A percentile compares a stretch with the other conserved stretches of the same genome.
These are phyloP conservation scores for Candida insectorum DNA, from an alignment of 805 yeast genomes.

Conservation along the genomic window DNA sequence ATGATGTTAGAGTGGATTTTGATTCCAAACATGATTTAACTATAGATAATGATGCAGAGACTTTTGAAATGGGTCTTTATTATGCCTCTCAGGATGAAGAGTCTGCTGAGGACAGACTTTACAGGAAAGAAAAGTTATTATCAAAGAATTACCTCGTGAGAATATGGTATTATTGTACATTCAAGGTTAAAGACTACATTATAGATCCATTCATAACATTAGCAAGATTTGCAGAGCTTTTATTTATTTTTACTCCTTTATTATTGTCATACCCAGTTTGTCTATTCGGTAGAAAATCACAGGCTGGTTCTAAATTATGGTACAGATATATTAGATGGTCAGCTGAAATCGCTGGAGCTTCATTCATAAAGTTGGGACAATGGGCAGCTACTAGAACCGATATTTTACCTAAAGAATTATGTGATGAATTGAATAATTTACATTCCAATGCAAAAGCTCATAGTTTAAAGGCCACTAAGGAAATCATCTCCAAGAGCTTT, in stretches of 20 bases:
- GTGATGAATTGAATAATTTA: conserved; percentile 68
- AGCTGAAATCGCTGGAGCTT: conserved; percentile 87
- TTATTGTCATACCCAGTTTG: conserved; percentile 62
- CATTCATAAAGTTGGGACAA: conserved; percentile 89
- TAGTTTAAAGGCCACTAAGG: conserved; percentile 55
- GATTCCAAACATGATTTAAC: conserved; percentile 34
- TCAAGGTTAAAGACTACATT: conserved; percentile 48
- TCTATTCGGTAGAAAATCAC: conserved; percentile 46
- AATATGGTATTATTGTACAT: conserved; percentile 38
- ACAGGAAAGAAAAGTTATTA: conserved; percentile 24
- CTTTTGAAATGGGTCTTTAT: conserved; percentile 68
- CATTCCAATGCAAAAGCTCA: conserved; percentile 86
- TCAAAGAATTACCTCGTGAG: conserved; percentile 24
- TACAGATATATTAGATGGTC: conserved; percentile 58
- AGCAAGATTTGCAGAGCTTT: conserved; percentile 65
- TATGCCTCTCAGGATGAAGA: conserved; percentile 58
- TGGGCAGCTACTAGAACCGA: conserved; percentile 99
- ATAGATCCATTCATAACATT: conserved; percentile 69
- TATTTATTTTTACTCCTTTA: conserved; percentile 68
- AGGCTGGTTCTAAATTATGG: conserved; percentile 68
- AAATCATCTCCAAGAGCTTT: conserved; percentile 58
- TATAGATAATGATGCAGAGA: conserved; percentile 52
- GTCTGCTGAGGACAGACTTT: conserved; percentile 28
- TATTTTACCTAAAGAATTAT: conserved; percentile 75
- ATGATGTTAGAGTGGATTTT: conserved; percentile 19